A percentile compares a stretch with the other conserved stretches of the same genome.
Evolutionary conservation across 2,329 filamentous ascomycete species (phyloP).

Genomic region (Didymella glomerata): DNA sequence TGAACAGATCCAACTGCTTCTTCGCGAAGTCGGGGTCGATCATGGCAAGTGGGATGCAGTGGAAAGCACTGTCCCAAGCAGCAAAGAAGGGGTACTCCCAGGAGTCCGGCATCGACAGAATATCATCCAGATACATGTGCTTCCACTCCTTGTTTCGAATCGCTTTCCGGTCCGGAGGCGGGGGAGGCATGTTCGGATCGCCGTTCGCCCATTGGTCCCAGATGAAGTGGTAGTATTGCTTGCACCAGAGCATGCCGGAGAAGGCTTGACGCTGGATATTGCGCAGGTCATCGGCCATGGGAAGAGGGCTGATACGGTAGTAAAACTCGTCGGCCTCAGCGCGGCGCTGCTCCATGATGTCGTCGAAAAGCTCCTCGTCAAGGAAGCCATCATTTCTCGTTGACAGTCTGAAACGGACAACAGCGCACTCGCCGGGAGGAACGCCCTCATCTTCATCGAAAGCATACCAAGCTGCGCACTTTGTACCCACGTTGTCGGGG

Average conservation of each 20-base stretch:
- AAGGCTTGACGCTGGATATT: slow-evolving; percentile 96
- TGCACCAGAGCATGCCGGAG: slow-evolving; percentile 98
- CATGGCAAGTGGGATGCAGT: slow-evolving; percentile 95
- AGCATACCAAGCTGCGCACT: slow-evolving; percentile 88
- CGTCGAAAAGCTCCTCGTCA: slow-evolving; percentile 91
- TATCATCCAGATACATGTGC: slow-evolving; percentile 93
- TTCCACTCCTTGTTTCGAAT: slow-evolving; percentile 92
- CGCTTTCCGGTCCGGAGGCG: slow-evolving; percentile 78
- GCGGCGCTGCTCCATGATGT: slow-evolving; percentile 83
- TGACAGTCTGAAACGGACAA: slow-evolving; percentile 90
- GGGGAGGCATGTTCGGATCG: slow-evolving; percentile 86
- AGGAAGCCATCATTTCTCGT: slow-evolving; percentile 78
- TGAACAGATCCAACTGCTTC: slow-evolving; percentile 96
- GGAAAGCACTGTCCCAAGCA: slow-evolving; percentile 96
- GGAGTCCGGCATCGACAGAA: slow-evolving; percentile 96
- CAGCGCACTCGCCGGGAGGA: slow-evolving; percentile 88
- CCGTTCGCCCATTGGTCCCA: slow-evolving; percentile 99
- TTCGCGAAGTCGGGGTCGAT: slow-evolving; percentile 98
- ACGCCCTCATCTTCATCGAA: slow-evolving; percentile 93
- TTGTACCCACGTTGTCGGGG: slow-evolving; percentile 81
- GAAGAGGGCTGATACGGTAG: slow-evolving; percentile 88
- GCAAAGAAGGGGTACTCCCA: slow-evolving; percentile 99
- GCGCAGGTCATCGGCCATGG: slow-evolving; percentile 90
- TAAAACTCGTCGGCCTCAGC: slow-evolving; percentile 98
- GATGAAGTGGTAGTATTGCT: slow-evolving; percentile 95